Base-by-base conservation (phyloP, 2,329 filamentous ascomycete genomes). In the Colletotrichum simmondsii region DNA sequence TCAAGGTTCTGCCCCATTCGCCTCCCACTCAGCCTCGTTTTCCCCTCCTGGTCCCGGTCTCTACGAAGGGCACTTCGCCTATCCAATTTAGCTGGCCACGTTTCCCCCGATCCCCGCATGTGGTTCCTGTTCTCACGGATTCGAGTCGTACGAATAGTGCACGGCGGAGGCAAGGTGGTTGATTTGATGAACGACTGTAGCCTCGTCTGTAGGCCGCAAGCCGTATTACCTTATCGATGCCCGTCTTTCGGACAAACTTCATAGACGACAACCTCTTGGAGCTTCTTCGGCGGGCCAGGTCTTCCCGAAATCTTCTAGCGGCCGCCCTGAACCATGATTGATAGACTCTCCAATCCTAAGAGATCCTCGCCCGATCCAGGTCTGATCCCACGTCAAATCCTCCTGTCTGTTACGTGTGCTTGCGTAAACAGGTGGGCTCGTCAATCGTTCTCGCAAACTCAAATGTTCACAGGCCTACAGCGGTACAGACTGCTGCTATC, bases 371-470 rank as follows among this genome's bases (percentile, higher is more conserved):
- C 61, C 37, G 56, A 65, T 66, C 35, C 46, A 62, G 30, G 67
- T 62, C 71, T 61, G 71, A 73, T 65, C 60, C 26, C 61, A 61
- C 37, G 56, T 35, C 49, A 57, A 66, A 42, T 62, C 35, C 52
- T 69, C 54, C 52, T 14, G 30, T 46, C 57, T 57, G 49, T 71
- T 73, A 73, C 71, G 61, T 58, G 61, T 35, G 53, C 67, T 59
- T 72, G 70, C 60, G 65, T 69, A 65, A 65, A 70, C 60, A 11
- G 24, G 46, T 56, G 70, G 53, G 54, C 60, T 65, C 66, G 65
- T 59, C 60, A 60, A 57, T 72, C 65, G 65, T 72, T 70, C 28
- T 72, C 65, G 70, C 65, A 72, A 70, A 72, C 53, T 53, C 65
- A 60, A 65, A 65, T 70, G 46, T 22, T 32, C 53, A 49, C 49